Evolutionary conservation across 345 rosid species (phyloP).

Genomic region (Erodium maritimum): DNA sequence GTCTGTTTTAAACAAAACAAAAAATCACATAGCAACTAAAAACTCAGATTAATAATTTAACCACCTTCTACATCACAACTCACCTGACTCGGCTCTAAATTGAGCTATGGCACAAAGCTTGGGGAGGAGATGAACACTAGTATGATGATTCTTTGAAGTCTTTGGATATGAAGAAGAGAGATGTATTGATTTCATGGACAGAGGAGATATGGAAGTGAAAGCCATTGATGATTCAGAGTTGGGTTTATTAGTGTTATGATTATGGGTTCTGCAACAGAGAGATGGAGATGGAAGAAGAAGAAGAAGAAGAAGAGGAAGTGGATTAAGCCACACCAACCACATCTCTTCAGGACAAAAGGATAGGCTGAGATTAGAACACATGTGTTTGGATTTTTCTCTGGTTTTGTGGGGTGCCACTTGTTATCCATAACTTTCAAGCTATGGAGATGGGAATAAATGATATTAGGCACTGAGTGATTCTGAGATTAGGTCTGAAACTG

Average conservation of each 20-base stretch:
- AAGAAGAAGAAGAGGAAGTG: not conserved
- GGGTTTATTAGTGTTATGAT: not conserved
- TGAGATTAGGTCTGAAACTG: no score
- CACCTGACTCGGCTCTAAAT: constrained; percentile 50
- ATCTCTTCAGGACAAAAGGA: constrained; percentile 4
- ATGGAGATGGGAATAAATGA: no score
- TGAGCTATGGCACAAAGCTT: constrained; percentile 37
- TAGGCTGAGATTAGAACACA: constrained; percentile 1
- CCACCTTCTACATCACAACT: no score
- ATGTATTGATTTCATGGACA: constrained; percentile 16
- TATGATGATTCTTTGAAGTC: constrained; percentile 9
- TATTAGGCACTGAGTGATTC: no score
- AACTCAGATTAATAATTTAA: no score
- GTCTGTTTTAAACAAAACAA: no score
- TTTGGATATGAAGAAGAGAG: constrained; percentile 3
- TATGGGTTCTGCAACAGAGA: not conserved
- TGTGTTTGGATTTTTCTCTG: not conserved
- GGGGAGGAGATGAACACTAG: not conserved
- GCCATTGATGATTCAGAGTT: constrained; percentile 18
- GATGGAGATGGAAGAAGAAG: not conserved
- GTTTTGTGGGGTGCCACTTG: constrained; percentile 12
- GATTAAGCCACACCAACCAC: constrained; percentile 1
- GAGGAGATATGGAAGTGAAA: constrained; percentile 22
- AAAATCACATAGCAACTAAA: no score
- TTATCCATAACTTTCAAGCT: no score